Evolutionary conservation across 495 filamentous ascomycete species (phyloP).

Genomic region (Glutinoglossum americanum): DNA sequence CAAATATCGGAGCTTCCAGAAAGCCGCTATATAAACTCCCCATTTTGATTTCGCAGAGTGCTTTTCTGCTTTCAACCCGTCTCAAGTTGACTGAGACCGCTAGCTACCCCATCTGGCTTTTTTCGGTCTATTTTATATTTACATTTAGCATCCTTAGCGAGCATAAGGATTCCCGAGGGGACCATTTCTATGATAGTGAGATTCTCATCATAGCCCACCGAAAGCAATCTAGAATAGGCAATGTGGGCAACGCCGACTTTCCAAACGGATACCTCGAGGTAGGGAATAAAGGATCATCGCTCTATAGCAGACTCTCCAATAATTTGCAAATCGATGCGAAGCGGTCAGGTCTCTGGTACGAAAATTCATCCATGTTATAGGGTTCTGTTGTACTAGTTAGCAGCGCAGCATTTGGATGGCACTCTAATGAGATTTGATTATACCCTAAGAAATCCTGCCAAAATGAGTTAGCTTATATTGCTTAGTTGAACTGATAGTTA

Average conservation of each 20-base stretch:
- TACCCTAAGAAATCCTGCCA: constrained; percentile 32
- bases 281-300: background rate
- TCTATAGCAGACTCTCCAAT: background rate
- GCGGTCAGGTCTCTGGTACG: background rate
- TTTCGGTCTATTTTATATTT: no score
- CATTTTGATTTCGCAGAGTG: background rate
- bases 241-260: background rate
- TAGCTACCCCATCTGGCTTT: no score
- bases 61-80: no score
- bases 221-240: background rate
- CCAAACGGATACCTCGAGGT: background rate
- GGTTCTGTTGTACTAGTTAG: background rate
- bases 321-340: background rate
- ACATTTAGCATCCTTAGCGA: no score
- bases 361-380: background rate
- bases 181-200: background rate
- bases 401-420: background rate
- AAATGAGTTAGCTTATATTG: background rate
- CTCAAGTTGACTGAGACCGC: no score
- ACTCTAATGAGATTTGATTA: constrained; percentile 1
- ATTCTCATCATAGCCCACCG: background rate
- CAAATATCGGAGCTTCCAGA: background rate
- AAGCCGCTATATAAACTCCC: background rate
- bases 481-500: background rate
- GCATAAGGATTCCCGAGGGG: background rate